Conservation (phyloP, 2,329 filamentous ascomycete species). For the Scleromitrula shiraiana region DNA sequence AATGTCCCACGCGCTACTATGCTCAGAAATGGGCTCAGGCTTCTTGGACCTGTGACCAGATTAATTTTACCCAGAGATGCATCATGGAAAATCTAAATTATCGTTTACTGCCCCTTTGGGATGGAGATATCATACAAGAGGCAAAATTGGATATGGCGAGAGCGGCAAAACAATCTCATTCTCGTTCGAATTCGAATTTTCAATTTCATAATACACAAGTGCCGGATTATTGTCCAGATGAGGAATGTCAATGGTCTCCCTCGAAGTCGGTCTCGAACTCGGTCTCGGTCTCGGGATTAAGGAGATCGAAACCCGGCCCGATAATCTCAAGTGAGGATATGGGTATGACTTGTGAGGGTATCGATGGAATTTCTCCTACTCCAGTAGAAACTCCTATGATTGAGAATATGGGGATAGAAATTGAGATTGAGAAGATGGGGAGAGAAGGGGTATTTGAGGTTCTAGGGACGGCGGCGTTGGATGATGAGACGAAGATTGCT, state of each 20-base stretch:
- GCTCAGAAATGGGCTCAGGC: slow-evolving; percentile 44
- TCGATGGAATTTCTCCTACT: background rate
- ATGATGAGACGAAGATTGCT: background rate
- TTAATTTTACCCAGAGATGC: slow-evolving; percentile 55
- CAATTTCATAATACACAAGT: slow-evolving; percentile 7
- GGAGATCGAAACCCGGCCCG: no score
- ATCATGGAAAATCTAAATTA: slow-evolving; percentile 58
- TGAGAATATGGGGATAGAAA: background rate
- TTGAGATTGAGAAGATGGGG: background rate
- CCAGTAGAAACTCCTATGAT: slow-evolving; percentile 1
- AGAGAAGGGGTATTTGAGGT: no score
- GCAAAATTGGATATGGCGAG: slow-evolving; percentile 58
- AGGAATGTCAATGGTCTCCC: background rate
- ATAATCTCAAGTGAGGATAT: no score
- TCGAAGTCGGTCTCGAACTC: no score
- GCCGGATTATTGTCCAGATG: background rate
- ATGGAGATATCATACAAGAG: slow-evolving; percentile 47
- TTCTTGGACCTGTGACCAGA: slow-evolving; percentile 52
- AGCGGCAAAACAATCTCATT: slow-evolving; percentile 32
- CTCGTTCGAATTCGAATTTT: background rate
- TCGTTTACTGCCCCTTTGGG: slow-evolving; percentile 52
- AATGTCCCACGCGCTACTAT: slow-evolving; percentile 47
- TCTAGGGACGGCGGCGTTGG: slow-evolving; percentile 5
- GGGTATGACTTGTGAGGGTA: slow-evolving; percentile 3
- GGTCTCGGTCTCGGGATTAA: no score